Base-by-base conservation (phyloP, 2,329 filamentous ascomycete genomes). In the Aspergillus sp. region DNA sequence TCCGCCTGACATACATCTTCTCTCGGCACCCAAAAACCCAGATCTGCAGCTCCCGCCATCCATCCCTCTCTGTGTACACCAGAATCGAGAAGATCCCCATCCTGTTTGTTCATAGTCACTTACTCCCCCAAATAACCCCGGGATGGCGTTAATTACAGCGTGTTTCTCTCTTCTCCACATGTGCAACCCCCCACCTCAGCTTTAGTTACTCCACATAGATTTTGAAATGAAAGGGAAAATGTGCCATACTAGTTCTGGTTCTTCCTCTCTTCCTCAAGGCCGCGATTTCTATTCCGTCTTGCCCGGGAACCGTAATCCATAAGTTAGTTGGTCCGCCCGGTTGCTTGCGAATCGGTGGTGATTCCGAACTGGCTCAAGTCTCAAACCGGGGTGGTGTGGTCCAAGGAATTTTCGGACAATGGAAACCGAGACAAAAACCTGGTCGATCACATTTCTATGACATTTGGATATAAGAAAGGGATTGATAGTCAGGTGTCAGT, bases 101-200 rank as follows among this genome's bases (percentile, higher is more conserved):
- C 15, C 43, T 57, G 45, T 33, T 54, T 54, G 50, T 43, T 45
- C 25, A 44, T 40, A 44, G 35, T 52, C 14, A 45, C 1, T 52
- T 48, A 19, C 27, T 11, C 2, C 3, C n/a, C 15, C 25, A 25
- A 43, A 21, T 21, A 14, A 50, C 35, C 25, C 39, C 6, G 2
- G 37, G 17, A 51, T 31, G 55, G 55, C 37, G 45, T 53, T 40
- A 11, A 17, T 40, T 19, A 40, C 17, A 54, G 41, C 51, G 51
- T 52, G 23, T 52, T 39, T 21, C n/a, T 14, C 23, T 44, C n/a
- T 31, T 31, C 39, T 19, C 31, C 27, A 12, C 15, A 25, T 37
- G 9, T 21, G 23, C 17, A 17, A 44, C 9, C 33, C 35, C 17
- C 8, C 23, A 25, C 37, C 27, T 21, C 35, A 40, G n/a, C 31